Evolutionary conservation across 257 asterid genomes (phyloP), one percentile per base, ranked within the genome.

Genomic region (Fraxinus cuspidata): DNA sequence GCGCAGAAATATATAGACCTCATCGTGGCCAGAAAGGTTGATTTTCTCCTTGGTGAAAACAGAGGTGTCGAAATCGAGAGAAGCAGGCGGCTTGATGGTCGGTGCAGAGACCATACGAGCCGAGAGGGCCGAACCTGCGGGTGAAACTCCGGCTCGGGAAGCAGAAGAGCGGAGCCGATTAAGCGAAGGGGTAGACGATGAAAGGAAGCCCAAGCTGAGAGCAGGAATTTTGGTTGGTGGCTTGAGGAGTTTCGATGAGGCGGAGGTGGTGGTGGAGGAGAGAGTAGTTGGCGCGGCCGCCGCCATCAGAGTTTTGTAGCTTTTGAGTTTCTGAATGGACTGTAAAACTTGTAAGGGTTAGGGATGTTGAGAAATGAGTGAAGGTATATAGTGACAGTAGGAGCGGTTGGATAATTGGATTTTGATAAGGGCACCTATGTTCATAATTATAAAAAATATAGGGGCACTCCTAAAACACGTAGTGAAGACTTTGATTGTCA

Each of bases 11-110:
- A 67, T 21, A 53, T 37, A 60, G 35, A 94, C 97, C 97, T 92
- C 99, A 3, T 92, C 96, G 79, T 89, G 87, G 31, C 99, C 96
- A 63, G 96, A 97, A 38, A 94, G 95, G 77, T 89, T 90, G 77
- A 91, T 77, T 71, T 89, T 90, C 90, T 94, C 99, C 49, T 94
- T 94, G 1, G 90, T 84, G 86, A 94, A 94, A 4, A 94, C 90
- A 18, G 90, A 84, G 28, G 98, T 89, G 40, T 92, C 92, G 79
- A 94, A 94, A 86, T 94, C 97, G 10, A 88, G 90, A 11, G 91
- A 78, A 74, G 78, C 76, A 3, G 75, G 91, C 16, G 90, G 79
- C 76, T 80, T 85, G 13, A 91, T 73, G 32, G 90, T 12, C 23
- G 94, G 86, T 0, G 80, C 79, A 0, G 98, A 82, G 3, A 94